phyloP scores from a whole-genome alignment of 2,329 filamentous ascomycete species.

The Penicillium olsonii region DNA sequence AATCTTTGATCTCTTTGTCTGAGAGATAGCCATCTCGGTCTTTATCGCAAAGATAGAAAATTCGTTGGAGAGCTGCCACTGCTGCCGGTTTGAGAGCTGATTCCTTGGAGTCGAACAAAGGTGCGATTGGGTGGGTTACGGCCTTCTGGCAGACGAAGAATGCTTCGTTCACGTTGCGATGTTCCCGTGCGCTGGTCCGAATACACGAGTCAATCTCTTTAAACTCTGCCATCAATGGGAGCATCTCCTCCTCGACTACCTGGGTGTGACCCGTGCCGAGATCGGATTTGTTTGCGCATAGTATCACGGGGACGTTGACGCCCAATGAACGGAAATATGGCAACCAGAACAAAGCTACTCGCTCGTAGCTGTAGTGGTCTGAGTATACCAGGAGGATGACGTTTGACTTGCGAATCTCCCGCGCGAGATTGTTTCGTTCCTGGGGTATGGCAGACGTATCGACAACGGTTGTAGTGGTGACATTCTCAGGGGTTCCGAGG shows the following conservation, averaged over 20 bases:
- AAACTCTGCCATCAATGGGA: constrained; percentile 97
- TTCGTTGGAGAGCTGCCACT: constrained; percentile 78
- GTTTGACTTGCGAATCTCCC: constrained; percentile 95
- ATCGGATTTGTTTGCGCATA: constrained; percentile 98
- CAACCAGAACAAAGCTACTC: constrained; percentile 97
- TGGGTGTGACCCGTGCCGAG: constrained; percentile 74
- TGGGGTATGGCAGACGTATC: constrained; percentile 95
- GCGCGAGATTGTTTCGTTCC: constrained; percentile 83
- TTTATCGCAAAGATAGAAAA: constrained; percentile 95
- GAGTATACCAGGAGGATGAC: constrained; percentile 96
- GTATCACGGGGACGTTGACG: constrained; percentile 96
- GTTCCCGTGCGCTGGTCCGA: constrained; percentile 85
- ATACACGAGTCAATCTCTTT: constrained; percentile 99
- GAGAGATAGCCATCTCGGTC: constrained; percentile 93
- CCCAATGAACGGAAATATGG: constrained; percentile 95
- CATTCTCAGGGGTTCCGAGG: constrained; percentile 91
- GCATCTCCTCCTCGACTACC: constrained; percentile 94
- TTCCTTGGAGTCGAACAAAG: constrained; percentile 96
- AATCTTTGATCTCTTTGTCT: constrained; percentile 85
- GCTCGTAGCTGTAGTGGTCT: constrained; percentile 98
- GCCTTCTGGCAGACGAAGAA: constrained; percentile 99
- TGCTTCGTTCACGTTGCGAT: constrained; percentile 91
- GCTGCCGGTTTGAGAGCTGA: constrained; percentile 83
- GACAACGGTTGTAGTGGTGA: constrained; percentile 88
- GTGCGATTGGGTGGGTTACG: constrained; percentile 94